phyloP scores from a whole-genome alignment of 192 early-diverging fungal genomes.

The Spizellomyces punctatus region DNA sequence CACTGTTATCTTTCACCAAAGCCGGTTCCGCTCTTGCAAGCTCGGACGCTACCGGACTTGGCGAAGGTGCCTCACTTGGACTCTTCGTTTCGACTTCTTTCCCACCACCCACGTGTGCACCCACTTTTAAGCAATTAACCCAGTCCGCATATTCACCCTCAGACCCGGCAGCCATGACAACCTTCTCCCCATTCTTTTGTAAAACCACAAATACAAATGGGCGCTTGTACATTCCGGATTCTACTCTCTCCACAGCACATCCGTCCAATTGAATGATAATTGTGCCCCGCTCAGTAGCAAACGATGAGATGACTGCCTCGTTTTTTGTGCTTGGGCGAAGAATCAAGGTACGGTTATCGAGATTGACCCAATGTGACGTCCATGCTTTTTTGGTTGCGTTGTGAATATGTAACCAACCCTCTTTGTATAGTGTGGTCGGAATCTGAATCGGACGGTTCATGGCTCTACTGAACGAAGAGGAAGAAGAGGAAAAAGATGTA shows the following conservation, averaged over 20 bases:
- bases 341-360: conserved; percentile 25
- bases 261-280: neutral
- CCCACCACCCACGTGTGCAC: neutral
- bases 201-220: conserved; percentile 21
- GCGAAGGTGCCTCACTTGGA: neutral
- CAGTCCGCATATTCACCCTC: conserved; percentile 37
- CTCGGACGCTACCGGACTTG: neutral
- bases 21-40: neutral
- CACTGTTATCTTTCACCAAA: neutral
- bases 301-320: conserved; percentile 24
- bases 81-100: neutral
- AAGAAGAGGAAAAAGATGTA: neutral
- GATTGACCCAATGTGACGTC: conserved; percentile 27
- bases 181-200: conserved; percentile 30
- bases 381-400: conserved; percentile 17
- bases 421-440: conserved; percentile 34
- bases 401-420: conserved; percentile 31
- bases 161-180: conserved; percentile 17
- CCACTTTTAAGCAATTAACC: conserved; percentile 37
- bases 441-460: neutral
- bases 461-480: neutral
- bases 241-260: conserved; percentile 11
- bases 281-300: neutral
- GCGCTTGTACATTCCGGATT: conserved; percentile 20
- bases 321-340: conserved; percentile 27